Percentiles rank a stretch among this genome's conserved stretches.
Conservation (phyloP, 345 rosid genomes). For the Cardamine occulta region DNA sequence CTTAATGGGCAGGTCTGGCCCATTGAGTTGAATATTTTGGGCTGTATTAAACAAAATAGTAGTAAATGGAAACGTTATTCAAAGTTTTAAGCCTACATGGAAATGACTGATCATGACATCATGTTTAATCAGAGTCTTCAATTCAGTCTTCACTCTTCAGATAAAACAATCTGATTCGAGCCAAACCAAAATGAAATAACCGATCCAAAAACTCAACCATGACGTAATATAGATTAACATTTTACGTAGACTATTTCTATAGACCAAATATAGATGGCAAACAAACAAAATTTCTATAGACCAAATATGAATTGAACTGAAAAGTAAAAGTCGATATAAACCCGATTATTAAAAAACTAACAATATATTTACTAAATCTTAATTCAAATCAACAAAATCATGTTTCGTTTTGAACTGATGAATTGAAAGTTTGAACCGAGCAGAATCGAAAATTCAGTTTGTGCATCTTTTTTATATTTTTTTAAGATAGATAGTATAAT, state of each 20-base stretch:
- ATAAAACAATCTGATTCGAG: neutral
- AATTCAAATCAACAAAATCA: neutral
- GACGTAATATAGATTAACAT: neutral
- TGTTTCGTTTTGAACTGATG: neutral
- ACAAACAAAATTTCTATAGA: too few relatives aligned
- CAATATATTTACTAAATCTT: neutral
- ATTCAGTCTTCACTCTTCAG: too few relatives aligned
- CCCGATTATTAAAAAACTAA: neutral
- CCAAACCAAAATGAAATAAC: neutral
- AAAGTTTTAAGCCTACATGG: neutral
- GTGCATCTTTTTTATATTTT: too few relatives aligned
- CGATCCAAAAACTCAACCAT: neutral
- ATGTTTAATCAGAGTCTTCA: neutral
- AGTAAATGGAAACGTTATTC: neutral
- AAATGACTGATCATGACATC: neutral
- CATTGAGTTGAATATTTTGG: neutral
- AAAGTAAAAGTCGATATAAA: neutral
- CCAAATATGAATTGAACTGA: too few relatives aligned
- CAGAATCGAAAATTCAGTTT: too few relatives aligned
- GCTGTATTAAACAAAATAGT: neutral
- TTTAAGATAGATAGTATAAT: too few relatives aligned
- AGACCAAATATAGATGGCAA: too few relatives aligned
- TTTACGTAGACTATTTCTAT: neutral
- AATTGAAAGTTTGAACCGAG: neutral
- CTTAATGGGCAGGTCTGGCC: neutral